Conservation (phyloP, 1,284 basidiomycete species). For the Puccinia hordei region DNA sequence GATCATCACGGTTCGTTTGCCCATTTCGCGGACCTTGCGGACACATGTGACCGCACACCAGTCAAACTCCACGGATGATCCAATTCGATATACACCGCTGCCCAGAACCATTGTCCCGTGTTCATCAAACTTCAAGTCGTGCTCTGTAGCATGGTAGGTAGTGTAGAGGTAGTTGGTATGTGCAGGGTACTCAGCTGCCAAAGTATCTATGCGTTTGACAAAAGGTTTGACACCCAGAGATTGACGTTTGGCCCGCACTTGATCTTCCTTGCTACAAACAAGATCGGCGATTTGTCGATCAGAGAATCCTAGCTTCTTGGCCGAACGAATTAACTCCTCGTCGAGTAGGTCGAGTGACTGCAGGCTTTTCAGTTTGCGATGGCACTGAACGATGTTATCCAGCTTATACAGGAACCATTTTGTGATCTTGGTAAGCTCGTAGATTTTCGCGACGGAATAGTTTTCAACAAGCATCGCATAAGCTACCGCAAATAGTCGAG, state of each 20-base stretch:
- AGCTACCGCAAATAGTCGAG: slow-evolving; percentile 92
- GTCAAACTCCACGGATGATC: slow-evolving; percentile 98
- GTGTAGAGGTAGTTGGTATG: slow-evolving; percentile 99
- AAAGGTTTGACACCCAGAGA: slow-evolving; percentile 86
- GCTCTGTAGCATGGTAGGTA: slow-evolving; percentile 94
- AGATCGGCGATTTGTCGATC: slow-evolving; percentile 87
- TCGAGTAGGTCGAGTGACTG: slow-evolving; percentile 68
- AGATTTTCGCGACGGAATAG: slow-evolving; percentile 85
- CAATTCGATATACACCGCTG: slow-evolving; percentile 96
- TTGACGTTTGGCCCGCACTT: slow-evolving; percentile 83
- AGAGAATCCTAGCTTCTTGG: slow-evolving; percentile 92
- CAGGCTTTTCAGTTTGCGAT: slow-evolving; percentile 71
- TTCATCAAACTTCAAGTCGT: slow-evolving; percentile 95
- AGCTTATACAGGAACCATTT: slow-evolving; percentile 98
- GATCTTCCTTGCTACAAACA: slow-evolving; percentile 68
- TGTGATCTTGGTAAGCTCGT: slow-evolving; percentile 96
- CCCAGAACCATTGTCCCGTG: slow-evolving; percentile 99
- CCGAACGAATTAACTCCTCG: slow-evolving; percentile 69
- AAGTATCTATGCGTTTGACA: slow-evolving; percentile 98
- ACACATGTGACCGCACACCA: slow-evolving; percentile 99
- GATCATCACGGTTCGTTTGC: slow-evolving; percentile 96
- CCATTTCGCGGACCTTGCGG: slow-evolving; percentile 83
- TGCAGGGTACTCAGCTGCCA: slow-evolving; percentile 97
- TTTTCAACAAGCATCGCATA: slow-evolving; percentile 93
- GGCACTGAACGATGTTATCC: slow-evolving; percentile 89